Conservation (phyloP, 345 rosid genomes). For the Syzygium aqueum region DNA sequence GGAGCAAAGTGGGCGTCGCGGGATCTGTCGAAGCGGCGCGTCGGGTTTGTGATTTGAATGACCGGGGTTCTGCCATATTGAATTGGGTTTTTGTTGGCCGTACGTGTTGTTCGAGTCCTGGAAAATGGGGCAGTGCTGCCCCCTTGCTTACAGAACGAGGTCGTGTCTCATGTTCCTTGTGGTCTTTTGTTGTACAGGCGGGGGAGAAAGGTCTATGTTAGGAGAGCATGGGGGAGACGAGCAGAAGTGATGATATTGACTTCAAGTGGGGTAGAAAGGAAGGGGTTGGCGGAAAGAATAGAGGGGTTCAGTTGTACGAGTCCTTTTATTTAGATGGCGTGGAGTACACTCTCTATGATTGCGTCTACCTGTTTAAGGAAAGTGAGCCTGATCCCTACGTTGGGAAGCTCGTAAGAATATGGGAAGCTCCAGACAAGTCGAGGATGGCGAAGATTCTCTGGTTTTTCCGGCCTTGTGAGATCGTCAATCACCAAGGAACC, state of each 20-base stretch:
- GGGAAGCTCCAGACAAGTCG: constrained; percentile 43
- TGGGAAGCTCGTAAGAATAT: constrained; percentile 65
- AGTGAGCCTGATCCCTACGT: constrained; percentile 48
- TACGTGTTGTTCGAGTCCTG: background rate
- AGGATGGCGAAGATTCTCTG: constrained; percentile 67
- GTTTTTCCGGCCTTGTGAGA: constrained; percentile 70
- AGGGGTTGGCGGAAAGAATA: constrained; percentile 51
- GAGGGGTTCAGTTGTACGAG: constrained; percentile 55
- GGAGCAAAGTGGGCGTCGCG: background rate
- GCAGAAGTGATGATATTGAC: constrained; percentile 25
- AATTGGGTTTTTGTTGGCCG: background rate
- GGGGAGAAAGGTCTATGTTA: background rate
- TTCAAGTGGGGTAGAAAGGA: constrained; percentile 72
- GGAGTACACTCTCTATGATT: constrained; percentile 59
- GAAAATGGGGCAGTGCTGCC: background rate
- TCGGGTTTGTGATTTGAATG: background rate
- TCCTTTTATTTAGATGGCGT: constrained; percentile 63
- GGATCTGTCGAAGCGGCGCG: background rate
- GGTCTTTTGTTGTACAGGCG: background rate
- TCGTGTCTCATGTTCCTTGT: background rate
- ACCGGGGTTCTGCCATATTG: background rate
- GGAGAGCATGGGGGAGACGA: constrained; percentile 43
- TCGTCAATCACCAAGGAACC: constrained; percentile 30
- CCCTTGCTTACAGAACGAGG: background rate
- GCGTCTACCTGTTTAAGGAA: constrained; percentile 39